phyloP scores from a whole-genome alignment of 108 stramenopile genomes.

The Parmales sp. region DNA sequence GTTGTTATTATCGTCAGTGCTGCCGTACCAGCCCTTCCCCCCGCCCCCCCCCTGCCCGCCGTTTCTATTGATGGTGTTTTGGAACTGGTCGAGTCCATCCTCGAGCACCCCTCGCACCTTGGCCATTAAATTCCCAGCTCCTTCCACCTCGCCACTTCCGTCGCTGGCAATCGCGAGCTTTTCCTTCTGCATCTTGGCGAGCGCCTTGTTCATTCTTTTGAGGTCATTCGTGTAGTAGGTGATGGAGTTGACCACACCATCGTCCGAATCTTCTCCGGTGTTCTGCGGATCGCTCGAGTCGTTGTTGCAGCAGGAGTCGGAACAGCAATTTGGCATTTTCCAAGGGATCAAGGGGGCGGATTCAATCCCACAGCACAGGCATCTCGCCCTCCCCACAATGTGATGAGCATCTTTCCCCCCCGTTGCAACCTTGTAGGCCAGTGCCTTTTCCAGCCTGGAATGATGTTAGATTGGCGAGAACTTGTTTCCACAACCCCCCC shows the following conservation, averaged over 20 bases:
- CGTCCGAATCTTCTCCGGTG: not conserved
- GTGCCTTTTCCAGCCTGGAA: constrained; percentile 9
- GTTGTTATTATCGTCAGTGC: too few relatives aligned
- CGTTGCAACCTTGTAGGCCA: constrained; percentile 56
- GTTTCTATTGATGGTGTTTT: not conserved
- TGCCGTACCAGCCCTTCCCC: too few relatives aligned
- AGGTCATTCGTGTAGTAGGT: not conserved
- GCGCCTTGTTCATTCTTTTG: not conserved
- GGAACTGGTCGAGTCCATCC: not conserved
- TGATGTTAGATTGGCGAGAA: not conserved
- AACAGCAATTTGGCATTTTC: too few relatives aligned
- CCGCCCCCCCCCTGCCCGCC: too few relatives aligned
- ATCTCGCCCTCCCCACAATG: constrained; percentile 57
- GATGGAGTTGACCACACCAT: not conserved
- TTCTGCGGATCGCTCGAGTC: not conserved
- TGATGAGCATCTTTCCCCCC: constrained; percentile 57
- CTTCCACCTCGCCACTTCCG: not conserved
- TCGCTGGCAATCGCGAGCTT: not conserved
- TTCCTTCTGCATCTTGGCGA: not conserved
- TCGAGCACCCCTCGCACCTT: not conserved
- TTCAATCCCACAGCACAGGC: constrained; percentile 61
- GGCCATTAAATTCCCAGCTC: not conserved
- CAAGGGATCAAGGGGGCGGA: constrained; percentile 39
- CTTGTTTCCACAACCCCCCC: too few relatives aligned
- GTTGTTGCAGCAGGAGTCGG: not conserved